These are phyloP conservation scores for Aspergillus sp. DNA, from an alignment of 2,329 filamentous ascomycete genomes.

Conservation along the genomic window DNA sequence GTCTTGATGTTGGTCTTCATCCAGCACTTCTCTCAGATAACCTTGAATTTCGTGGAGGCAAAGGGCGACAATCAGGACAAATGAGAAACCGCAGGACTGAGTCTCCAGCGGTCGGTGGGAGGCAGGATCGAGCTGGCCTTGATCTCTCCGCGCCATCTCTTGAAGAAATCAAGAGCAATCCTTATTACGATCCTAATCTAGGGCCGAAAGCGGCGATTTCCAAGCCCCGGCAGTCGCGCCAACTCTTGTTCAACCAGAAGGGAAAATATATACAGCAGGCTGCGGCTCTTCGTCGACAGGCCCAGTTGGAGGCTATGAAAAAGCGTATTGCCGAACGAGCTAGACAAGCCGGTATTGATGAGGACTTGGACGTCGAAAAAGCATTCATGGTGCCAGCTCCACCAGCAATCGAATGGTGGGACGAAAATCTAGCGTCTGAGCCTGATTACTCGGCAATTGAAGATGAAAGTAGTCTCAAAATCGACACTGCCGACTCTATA, in stretches of 20 bases:
- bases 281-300: constrained; percentile 82
- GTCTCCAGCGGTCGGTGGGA: constrained; percentile 36
- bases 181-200: constrained; percentile 75
- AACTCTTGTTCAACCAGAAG: constrained; percentile 88
- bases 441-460: constrained; percentile 72
- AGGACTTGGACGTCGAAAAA: constrained; percentile 85
- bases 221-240: constrained; percentile 69
- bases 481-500: constrained; percentile 77
- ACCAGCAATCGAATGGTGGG: constrained; percentile 95
- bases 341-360: constrained; percentile 88
- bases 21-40: constrained; percentile 65
- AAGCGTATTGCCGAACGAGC: constrained; percentile 85
- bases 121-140: constrained; percentile 49
- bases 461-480: constrained; percentile 65
- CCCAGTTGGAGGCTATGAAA: constrained; percentile 90
- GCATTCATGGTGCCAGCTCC: constrained; percentile 81
- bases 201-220: constrained; percentile 57
- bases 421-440: constrained; percentile 79
- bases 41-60: constrained; percentile 45
- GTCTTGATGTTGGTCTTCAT: constrained; percentile 73
- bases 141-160: constrained; percentile 59
- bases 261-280: constrained; percentile 97
- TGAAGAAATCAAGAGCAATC: constrained; percentile 67
- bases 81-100: constrained; percentile 56
- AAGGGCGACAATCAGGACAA: constrained; percentile 45